Percentiles rank a stretch among this genome's conserved stretches.
Conservation (phyloP, 2,329 filamentous ascomycete genomes). For the Lasiodiplodia sp. region DNA sequence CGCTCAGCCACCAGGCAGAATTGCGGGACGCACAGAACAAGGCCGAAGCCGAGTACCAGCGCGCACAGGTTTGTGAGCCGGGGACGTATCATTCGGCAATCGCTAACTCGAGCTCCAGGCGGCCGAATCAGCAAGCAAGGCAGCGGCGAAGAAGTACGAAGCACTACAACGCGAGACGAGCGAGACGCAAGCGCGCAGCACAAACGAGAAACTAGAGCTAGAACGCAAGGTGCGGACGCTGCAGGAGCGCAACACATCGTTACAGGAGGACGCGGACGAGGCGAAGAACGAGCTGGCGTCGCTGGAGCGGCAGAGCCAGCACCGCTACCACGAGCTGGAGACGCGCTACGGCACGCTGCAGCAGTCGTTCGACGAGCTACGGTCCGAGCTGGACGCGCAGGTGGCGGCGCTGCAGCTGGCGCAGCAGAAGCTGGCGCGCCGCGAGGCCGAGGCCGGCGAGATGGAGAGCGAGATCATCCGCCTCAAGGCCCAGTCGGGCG, state of each 20-base stretch:
- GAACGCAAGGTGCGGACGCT: conserved; percentile 63
- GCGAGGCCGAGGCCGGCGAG: conserved; percentile 73
- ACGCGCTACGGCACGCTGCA: conserved; percentile 66
- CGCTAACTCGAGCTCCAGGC: conserved; percentile 42
- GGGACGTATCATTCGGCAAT: neutral
- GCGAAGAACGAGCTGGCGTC: conserved; percentile 76
- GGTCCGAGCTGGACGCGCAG: conserved; percentile 64
- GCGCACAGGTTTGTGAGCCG: conserved; percentile 57
- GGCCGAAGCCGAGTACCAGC: conserved; percentile 85
- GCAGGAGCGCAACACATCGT: conserved; percentile 73
- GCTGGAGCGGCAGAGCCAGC: conserved; percentile 70
- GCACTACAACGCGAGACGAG: conserved; percentile 61
- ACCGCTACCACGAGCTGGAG: conserved; percentile 67
- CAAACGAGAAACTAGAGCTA: conserved; percentile 63
- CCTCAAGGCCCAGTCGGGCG: conserved; percentile 85
- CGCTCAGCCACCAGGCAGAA: conserved; percentile 82
- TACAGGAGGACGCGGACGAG: conserved; percentile 86
- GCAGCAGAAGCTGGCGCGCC: conserved; percentile 72
- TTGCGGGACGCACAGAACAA: conserved; percentile 79
- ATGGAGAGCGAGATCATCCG: conserved; percentile 85
- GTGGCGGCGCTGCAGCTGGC: conserved; percentile 65
- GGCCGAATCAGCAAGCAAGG: conserved; percentile 60
- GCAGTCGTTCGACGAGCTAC: conserved; percentile 65
- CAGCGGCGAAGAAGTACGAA: conserved; percentile 63
- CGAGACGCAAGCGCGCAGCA: conserved; percentile 60